phyloP scores from a whole-genome alignment of 2,329 filamentous ascomycete genomes.

The Claviceps maximensis region DNA sequence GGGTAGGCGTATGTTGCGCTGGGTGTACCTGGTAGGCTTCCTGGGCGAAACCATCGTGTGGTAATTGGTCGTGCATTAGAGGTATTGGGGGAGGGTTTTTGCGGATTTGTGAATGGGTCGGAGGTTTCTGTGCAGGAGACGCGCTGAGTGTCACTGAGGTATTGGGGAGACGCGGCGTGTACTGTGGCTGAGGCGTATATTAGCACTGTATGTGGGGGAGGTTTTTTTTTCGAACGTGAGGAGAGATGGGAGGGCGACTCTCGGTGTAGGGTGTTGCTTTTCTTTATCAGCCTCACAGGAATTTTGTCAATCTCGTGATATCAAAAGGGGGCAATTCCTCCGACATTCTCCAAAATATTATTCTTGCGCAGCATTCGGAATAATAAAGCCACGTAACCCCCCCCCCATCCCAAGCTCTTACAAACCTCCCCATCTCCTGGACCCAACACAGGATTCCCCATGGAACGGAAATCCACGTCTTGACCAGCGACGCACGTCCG shows the following conservation, averaged over 20 bases:
- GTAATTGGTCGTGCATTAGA: slow-evolving; percentile 14
- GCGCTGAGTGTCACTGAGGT: neutral
- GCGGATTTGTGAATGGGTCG: neutral
- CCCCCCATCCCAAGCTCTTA: too few species aligned
- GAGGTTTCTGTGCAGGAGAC: neutral
- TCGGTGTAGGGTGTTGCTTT: neutral
- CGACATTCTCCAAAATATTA: too few species aligned
- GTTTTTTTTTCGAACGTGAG: too few species aligned
- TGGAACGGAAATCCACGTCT: too few species aligned
- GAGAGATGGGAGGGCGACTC: neutral
- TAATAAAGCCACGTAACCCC: too few species aligned
- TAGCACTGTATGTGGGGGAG: neutral
- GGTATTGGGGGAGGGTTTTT: neutral
- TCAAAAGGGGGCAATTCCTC: too few species aligned
- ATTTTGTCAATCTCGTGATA: too few species aligned
- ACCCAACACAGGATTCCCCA: too few species aligned
- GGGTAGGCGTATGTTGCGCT: neutral
- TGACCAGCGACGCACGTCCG: too few species aligned
- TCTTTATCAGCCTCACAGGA: too few species aligned
- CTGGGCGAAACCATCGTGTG: slow-evolving; percentile 17
- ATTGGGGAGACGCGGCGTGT: neutral
- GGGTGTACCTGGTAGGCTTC: slow-evolving; percentile 31
- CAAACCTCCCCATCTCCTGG: too few species aligned
- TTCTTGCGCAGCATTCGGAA: too few species aligned
- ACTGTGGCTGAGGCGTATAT: neutral